Conservation (phyloP, 2,329 filamentous ascomycete genomes). For the Cordyceps farinosa region DNA sequence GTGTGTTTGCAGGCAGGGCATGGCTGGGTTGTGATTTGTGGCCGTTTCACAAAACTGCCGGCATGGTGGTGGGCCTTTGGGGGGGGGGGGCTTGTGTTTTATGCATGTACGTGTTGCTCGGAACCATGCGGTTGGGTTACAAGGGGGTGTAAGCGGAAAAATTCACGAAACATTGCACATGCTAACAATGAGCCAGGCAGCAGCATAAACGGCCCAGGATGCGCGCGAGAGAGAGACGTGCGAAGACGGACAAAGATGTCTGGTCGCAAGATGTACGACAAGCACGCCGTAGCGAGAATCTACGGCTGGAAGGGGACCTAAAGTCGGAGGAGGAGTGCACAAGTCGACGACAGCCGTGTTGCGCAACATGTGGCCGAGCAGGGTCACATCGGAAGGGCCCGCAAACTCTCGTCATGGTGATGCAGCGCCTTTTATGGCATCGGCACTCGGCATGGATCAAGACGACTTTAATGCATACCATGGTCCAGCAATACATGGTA, state of each 20-base stretch:
- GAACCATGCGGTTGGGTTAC: slow-evolving; percentile 5
- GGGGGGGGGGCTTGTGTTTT: neutral
- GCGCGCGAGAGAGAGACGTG: neutral
- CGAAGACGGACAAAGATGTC: neutral
- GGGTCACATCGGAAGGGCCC: neutral
- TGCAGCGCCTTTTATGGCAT: neutral
- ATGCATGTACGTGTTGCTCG: neutral
- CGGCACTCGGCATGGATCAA: neutral
- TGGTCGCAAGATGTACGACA: no score
- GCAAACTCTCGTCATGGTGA: neutral
- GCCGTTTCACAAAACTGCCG: neutral
- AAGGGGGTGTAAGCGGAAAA: neutral
- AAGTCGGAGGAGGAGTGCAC: neutral
- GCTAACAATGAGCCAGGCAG: neutral
- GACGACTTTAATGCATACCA: no score
- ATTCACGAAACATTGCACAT: neutral
- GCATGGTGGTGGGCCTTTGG: slow-evolving; percentile 1
- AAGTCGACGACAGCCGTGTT: neutral
- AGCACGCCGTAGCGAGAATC: neutral
- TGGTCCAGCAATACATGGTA: no score
- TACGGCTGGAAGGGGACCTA: neutral
- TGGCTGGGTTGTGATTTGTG: neutral
- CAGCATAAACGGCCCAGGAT: neutral
- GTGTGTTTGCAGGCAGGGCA: neutral
- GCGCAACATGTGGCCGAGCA: neutral